Conservation (phyloP, 495 filamentous ascomycete species). For the Daldinia decipiens region DNA sequence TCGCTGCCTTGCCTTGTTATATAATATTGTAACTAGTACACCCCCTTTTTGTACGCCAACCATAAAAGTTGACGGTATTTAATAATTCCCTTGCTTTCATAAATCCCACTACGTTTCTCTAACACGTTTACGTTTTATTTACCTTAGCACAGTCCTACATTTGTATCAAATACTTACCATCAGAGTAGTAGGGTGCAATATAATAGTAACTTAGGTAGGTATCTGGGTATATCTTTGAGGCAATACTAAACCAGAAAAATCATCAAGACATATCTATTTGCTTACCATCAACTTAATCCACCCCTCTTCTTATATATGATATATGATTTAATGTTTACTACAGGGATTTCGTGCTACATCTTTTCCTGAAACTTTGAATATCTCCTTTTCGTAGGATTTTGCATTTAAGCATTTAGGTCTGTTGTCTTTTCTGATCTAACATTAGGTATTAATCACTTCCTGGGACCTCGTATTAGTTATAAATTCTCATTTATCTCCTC, state of each 20-base stretch:
- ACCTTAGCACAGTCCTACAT: not conserved
- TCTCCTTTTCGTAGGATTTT: not conserved
- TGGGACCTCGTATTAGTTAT: not conserved
- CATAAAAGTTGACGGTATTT: not conserved
- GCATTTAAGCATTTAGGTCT: not conserved
- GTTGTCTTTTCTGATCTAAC: not conserved
- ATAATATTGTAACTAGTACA: not conserved
- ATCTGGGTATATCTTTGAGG: not conserved
- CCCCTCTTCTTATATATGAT: not conserved
- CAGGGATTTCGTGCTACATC: not conserved
- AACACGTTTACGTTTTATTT: not conserved
- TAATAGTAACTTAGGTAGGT: not conserved
- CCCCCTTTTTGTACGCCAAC: not conserved
- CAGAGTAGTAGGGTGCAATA: not conserved
- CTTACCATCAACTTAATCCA: not conserved
- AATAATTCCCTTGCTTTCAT: not conserved
- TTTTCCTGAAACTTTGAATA: not conserved
- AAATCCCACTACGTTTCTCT: not conserved
- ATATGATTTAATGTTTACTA: not conserved
- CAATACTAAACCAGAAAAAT: not conserved
- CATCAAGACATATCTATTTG: not conserved
- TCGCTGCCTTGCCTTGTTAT: not conserved
- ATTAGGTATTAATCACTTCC: not conserved
- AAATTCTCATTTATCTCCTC: not conserved
- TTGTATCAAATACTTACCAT: not conserved